Percentiles rank a stretch among this genome's conserved stretches.
Evolutionary conservation across 139 green algal genomes (phyloP).

Genomic region (Pleodorina starrii): DNA sequence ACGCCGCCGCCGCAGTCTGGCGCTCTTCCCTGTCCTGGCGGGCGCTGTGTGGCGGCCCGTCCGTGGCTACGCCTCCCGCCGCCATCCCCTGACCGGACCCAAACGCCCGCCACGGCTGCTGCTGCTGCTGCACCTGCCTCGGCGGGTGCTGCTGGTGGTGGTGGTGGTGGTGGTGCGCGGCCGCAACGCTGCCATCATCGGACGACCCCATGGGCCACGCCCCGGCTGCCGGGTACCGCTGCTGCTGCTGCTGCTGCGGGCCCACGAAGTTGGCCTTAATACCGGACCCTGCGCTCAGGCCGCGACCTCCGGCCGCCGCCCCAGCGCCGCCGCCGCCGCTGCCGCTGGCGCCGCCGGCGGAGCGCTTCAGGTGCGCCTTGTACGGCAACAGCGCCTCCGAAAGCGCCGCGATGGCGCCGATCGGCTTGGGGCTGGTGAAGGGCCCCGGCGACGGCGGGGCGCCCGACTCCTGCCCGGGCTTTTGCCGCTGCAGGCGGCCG

Average conservation of each 20-base stretch:
- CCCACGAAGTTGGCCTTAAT: neutral
- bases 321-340: too few relatives aligned
- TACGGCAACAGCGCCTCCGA: slow-evolving; percentile 33
- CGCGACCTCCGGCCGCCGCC: neutral
- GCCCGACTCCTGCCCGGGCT: too few relatives aligned
- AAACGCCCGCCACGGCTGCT: neutral
- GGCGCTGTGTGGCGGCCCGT: too few relatives aligned
- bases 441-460: neutral
- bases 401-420: neutral
- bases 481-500: neutral
- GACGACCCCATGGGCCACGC: neutral
- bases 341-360: neutral
- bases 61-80: too few relatives aligned
- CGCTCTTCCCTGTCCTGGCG: too few relatives aligned
- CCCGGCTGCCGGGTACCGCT: neutral
- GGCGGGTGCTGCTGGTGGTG: neutral
- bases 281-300: too few relatives aligned
- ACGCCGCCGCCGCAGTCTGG: too few relatives aligned
- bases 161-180: too few relatives aligned
- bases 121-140: slow-evolving; percentile 4
- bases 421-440: neutral
- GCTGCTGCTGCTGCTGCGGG: slow-evolving; percentile 10
- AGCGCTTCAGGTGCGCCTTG: slow-evolving; percentile 29
- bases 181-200: neutral
- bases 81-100: too few relatives aligned